These are phyloP conservation scores for Gossypium aridum DNA, from an alignment of 441 rosid genomes.

Conservation along the genomic window DNA sequence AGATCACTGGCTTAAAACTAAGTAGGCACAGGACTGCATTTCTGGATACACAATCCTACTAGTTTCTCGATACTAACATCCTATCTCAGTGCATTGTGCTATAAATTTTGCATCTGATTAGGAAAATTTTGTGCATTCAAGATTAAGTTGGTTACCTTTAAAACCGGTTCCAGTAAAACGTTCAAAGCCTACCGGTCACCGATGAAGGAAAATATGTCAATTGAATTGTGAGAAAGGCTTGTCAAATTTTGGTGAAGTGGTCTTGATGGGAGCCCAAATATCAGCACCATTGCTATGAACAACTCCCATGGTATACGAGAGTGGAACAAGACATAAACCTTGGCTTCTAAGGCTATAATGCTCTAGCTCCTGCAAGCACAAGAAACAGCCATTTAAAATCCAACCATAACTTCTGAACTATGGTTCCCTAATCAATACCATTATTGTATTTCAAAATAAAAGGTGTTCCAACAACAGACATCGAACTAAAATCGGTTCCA, in stretches of 20 bases:
- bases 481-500: neutral
- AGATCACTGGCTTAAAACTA: slow-evolving; percentile 16
- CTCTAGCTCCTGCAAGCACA: slow-evolving; percentile 40
- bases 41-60: neutral
- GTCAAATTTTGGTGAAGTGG: slow-evolving; percentile 53
- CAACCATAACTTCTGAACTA: neutral
- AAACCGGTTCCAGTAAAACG: neutral
- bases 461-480: neutral
- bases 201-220: slow-evolving; percentile 1
- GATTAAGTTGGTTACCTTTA: neutral
- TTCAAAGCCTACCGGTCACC: neutral
- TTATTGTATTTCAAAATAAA: neutral
- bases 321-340: slow-evolving; percentile 80
- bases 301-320: slow-evolving; percentile 61
- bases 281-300: slow-evolving; percentile 91
- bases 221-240: slow-evolving; percentile 15
- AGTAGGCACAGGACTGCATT: slow-evolving; percentile 10
- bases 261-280: slow-evolving; percentile 92
- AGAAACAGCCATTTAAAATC: neutral
- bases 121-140: neutral
- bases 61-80: slow-evolving; percentile 9
- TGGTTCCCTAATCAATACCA: neutral
- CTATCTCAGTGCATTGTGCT: slow-evolving; percentile 8
- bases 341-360: slow-evolving; percentile 56
- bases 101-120: neutral